Conservation (phyloP, 2,329 filamentous ascomycete species). For the Diatrype stigma region DNA sequence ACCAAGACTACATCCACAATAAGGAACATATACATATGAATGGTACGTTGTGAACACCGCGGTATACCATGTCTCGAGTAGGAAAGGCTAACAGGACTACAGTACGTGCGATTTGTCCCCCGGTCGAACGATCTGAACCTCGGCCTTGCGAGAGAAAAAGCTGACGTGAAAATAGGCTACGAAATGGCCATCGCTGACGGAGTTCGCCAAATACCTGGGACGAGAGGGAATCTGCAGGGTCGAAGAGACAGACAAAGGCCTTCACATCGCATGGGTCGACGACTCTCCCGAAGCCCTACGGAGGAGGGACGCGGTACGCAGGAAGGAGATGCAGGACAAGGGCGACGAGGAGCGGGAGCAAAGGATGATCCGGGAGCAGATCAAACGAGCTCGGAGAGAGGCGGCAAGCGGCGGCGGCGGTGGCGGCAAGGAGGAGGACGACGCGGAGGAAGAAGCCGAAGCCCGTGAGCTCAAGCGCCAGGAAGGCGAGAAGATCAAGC, state of each 20-base stretch:
- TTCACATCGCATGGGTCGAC: constrained; percentile 88
- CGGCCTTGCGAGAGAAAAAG: too few species aligned
- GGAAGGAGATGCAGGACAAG: constrained; percentile 82
- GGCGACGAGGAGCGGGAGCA: constrained; percentile 90
- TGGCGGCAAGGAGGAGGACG: constrained; percentile 38
- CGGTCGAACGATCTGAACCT: not conserved
- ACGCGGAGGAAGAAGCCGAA: constrained; percentile 36
- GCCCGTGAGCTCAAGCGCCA: constrained; percentile 51
- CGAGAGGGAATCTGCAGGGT: constrained; percentile 84
- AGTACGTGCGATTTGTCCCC: not conserved
- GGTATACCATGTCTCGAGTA: not conserved
- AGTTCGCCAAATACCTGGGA: constrained; percentile 84
- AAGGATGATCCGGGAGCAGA: constrained; percentile 76
- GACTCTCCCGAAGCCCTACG: constrained; percentile 81
- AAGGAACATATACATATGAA: constrained; percentile 94
- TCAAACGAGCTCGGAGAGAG: constrained; percentile 65
- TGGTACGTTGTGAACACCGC: not conserved
- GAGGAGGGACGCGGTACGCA: constrained; percentile 73
- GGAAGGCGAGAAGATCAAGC: constrained; percentile 71
- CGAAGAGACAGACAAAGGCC: constrained; percentile 80
- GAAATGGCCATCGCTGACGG: constrained; percentile 80
- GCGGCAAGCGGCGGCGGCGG: too few species aligned
- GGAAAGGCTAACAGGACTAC: not conserved
- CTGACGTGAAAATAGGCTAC: constrained; percentile 48
- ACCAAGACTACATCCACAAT: constrained; percentile 86